phyloP scores from a whole-genome alignment of 2,329 filamentous ascomycete species.

The Botryotinia globosa region DNA sequence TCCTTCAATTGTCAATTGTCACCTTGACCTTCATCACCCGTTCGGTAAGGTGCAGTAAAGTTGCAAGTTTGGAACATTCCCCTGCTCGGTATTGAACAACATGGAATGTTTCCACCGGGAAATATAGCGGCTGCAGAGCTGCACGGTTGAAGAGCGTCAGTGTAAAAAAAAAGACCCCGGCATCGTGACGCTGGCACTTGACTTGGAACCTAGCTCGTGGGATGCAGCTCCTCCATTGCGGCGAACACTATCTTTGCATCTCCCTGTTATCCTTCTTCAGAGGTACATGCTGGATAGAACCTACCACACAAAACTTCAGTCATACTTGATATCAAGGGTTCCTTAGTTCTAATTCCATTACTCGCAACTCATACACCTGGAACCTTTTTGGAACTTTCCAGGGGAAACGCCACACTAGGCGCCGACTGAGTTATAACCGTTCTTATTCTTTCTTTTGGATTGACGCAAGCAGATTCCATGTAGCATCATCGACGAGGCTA shows the following conservation, averaged over 20 bases:
- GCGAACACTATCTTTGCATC: background rate
- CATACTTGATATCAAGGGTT: background rate
- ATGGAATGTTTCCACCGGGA: slow-evolving; percentile 21
- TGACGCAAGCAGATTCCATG: slow-evolving; percentile 15
- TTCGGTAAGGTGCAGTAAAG: slow-evolving; percentile 17
- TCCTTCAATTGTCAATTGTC: slow-evolving; percentile 16
- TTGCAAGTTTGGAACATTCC: slow-evolving; percentile 18
- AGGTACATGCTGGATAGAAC: background rate
- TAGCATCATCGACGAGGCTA: slow-evolving; percentile 16
- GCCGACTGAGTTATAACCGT: slow-evolving; percentile 8
- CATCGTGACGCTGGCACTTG: slow-evolving; percentile 10
- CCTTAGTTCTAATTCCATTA: background rate
- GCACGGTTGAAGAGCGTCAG: slow-evolving; percentile 15
- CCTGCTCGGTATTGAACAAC: slow-evolving; percentile 19
- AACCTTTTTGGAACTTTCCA: slow-evolving; percentile 9
- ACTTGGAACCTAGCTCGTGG: slow-evolving; percentile 12
- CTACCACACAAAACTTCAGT: background rate
- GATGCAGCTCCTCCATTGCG: slow-evolving; percentile 17
- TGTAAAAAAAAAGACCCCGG: slow-evolving; percentile 5
- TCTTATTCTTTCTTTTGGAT: slow-evolving; percentile 10
- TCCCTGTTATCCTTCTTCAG: background rate
- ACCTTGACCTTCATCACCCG: slow-evolving; percentile 7
- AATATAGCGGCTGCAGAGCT: slow-evolving; percentile 20
- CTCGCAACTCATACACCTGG: slow-evolving; percentile 4
- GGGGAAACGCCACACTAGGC: slow-evolving; percentile 8